Evolutionary conservation across 352 stramenopile genomes (phyloP), one percentile per base, ranked within the genome.

Genomic region (Phytophthora palmivora): DNA sequence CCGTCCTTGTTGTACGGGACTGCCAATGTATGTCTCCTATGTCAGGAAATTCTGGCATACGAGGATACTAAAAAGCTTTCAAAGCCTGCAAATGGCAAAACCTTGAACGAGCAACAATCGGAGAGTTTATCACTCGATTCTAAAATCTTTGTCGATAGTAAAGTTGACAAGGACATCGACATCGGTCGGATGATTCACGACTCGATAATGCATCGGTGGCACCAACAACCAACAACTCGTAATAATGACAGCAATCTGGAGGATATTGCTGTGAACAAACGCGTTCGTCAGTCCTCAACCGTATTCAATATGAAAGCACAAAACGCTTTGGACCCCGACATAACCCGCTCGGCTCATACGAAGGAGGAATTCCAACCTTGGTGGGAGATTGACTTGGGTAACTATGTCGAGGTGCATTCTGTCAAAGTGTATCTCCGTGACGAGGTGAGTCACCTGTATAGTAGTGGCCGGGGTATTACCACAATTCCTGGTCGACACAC

Each of bases 311-410:
- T 78, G 61, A 70, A 75, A 19, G 74, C 76, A 3, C 71, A 67
- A 10, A 73, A 82, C 22, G 76, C 76, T 0, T 56, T 86, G 14
- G 51, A 72, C 12, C 15, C 44, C 2, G 63, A 78, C 30, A 32
- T 71, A 2, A 61, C 76, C 3, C 63, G 67, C 19, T 66, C 63
- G 10, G 61, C 74, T 2, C 74, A 83, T 30, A 86, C 74, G 1
- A 74, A 75, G n/a, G 68, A 81, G 6, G 76, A 86, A 50, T 58
- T 80, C 21, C 76, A 86, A 50, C 74, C 74, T 8, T 86, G 76
- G 76, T 86, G 76, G 76, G 76, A 86, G 28, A 76, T 86, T 7
- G 76, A 83, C 33, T 45, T 86, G 10, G 76, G 53, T 24, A 86
- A 83, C 52, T 83, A 83, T 50, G 41, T 75, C 32, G 71, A 83